These are phyloP conservation scores for Psophocarpus tetragonolobus DNA, from an alignment of 306 rosid species.

Conservation along the genomic window DNA sequence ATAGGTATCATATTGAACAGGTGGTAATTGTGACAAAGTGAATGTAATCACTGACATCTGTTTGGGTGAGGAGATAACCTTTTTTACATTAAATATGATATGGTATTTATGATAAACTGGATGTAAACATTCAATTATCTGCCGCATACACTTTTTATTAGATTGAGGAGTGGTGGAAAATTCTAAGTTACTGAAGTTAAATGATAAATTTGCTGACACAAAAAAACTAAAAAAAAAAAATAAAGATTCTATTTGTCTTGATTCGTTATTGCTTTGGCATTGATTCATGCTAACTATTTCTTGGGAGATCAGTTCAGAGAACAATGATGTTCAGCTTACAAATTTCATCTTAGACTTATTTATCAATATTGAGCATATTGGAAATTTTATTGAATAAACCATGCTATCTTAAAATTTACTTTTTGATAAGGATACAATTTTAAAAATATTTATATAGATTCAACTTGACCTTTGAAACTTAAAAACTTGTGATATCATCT, in stretches of 20 bases:
- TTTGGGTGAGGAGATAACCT: not conserved
- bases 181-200: not conserved
- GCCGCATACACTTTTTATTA: not conserved
- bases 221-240: no score
- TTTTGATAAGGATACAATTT: not conserved
- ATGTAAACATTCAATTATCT: not conserved
- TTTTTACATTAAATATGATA: not conserved
- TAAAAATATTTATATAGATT: conserved; percentile 4
- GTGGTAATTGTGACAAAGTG: not conserved
- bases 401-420: not conserved
- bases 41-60: not conserved
- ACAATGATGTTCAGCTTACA: not conserved
- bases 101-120: no score
- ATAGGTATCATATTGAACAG: no score
- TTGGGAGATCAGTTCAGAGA: conserved; percentile 5
- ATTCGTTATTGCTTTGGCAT: not conserved
- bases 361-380: not conserved
- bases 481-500: conserved; percentile 17
- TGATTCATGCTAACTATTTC: conserved; percentile 13
- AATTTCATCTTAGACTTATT: not conserved
- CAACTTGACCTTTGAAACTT: not conserved
- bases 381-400: not conserved
- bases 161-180: not conserved
- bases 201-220: no score
- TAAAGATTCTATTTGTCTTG: not conserved